Evolutionary conservation across 805 yeast species (phyloP), one percentile per base, ranked within the genome.

Genomic region (Starmerella etchellsii): DNA sequence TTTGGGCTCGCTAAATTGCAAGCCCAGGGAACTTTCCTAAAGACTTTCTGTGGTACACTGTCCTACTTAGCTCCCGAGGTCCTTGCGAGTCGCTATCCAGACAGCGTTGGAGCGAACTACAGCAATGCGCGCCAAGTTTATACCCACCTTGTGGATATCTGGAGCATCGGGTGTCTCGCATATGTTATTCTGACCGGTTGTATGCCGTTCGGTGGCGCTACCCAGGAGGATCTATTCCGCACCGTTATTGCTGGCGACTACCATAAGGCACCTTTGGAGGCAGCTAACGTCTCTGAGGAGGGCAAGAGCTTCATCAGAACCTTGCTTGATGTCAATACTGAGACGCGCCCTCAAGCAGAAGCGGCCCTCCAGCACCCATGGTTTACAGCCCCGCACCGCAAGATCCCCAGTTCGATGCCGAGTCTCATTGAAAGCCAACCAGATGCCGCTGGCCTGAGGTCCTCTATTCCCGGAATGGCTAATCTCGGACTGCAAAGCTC

Each of bases 41-140:
- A 84, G 58, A 88, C 99, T 0, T 91, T 91, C 54, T 91, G 99
- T 63, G 99, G 99, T 1, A 91, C 99, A 0, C 60, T 91, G 48
- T 96, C 97, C 2, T 91, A 91, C 54, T 80, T 91, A 37, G 98
- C 99, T 0, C 99, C 99, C 0, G 99, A 91, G 58, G 84, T 91
- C 7, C 62, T 76, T 28, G 63, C 63, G 23, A 49, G 49, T 26
- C 42, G 52, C n/a, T 19, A 25, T 15, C 31, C 33, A 16, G 28
- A 29, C 23, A 15, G 70, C 69, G 13, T 19, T 6, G 37, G 23
- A 30, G 31, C 24, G 23, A 16, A 26, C 8, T 19, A 20, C 9
- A 16, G 25, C 20, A 61, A 65, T 41, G 57, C 56, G 25, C 37
- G 42, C 14, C 16, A 44, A 11, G 48, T 42, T 38, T 91, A 91